Percentiles rank a stretch among this genome's conserved stretches.
These are phyloP conservation scores for Penicillium sclerotigenum DNA, from an alignment of 2,329 filamentous ascomycete species.

Conservation along the genomic window DNA sequence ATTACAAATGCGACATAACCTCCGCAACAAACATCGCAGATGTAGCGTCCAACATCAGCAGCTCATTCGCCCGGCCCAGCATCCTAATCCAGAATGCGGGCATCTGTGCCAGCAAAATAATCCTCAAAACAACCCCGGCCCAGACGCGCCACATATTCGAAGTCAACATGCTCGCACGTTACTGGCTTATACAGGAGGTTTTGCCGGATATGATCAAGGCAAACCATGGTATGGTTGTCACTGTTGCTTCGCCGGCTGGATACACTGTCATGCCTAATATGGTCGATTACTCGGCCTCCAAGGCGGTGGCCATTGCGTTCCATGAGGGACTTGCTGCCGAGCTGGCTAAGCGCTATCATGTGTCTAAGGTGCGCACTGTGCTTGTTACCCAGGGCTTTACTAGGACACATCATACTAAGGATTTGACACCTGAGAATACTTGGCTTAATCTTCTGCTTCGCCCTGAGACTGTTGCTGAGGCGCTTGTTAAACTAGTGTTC, in stretches of 20 bases:
- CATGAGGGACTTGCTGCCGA: constrained; percentile 64
- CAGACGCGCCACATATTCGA: constrained; percentile 65
- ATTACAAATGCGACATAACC: constrained; percentile 69
- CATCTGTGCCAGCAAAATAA: constrained; percentile 53
- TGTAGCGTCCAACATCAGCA: constrained; percentile 54
- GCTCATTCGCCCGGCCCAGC: constrained; percentile 61
- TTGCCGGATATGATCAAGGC: constrained; percentile 60
- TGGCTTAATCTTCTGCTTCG: constrained; percentile 56
- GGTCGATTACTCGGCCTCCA: constrained; percentile 66
- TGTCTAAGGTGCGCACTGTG: constrained; percentile 61
- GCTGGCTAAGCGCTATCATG: constrained; percentile 58
- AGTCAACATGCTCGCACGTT: constrained; percentile 67
- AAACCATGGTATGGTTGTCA: constrained; percentile 72
- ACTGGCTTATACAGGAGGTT: constrained; percentile 64
- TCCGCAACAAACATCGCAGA: constrained; percentile 53
- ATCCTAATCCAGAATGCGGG: constrained; percentile 52
- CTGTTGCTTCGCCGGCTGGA: constrained; percentile 62
- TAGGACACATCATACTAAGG: constrained; percentile 59
- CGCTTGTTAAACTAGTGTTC: constrained; percentile 59
- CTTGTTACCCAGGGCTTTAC: constrained; percentile 63
- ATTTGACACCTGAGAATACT: constrained; percentile 50
- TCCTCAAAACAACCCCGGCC: constrained; percentile 57
- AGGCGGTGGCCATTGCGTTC: constrained; percentile 64
- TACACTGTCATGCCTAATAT: constrained; percentile 61
- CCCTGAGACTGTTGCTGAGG: constrained; percentile 63